phyloP scores from a whole-genome alignment of 306 rosid genomes.

The Ormosia emarginata region DNA sequence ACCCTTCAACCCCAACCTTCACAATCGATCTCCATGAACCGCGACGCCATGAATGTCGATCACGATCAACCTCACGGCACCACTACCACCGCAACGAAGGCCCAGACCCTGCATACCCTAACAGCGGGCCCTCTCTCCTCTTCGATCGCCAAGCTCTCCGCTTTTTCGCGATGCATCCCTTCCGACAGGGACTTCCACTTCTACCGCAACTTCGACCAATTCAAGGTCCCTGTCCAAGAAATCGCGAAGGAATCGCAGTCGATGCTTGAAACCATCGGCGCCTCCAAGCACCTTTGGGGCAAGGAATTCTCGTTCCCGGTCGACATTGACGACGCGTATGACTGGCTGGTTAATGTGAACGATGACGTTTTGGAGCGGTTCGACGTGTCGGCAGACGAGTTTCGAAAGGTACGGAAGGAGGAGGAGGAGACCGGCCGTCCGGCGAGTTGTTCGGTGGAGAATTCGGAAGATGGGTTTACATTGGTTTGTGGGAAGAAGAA shows the following conservation, averaged over 20 bases:
- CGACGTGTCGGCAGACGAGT: constrained; percentile 59
- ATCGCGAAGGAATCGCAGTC: constrained; percentile 53
- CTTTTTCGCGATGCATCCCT: constrained; percentile 61
- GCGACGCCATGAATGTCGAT: constrained; percentile 46
- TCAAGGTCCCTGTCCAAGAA: constrained; percentile 48
- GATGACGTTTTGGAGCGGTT: constrained; percentile 69
- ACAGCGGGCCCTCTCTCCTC: constrained; percentile 49
- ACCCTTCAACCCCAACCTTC: background rate
- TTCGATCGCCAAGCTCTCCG: constrained; percentile 54
- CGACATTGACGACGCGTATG: constrained; percentile 60
- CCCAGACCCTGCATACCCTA: constrained; percentile 41
- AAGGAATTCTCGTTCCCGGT: constrained; percentile 41
- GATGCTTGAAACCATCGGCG: constrained; percentile 60
- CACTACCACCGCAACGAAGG: background rate
- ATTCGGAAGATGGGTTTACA: constrained; percentile 58
- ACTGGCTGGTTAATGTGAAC: constrained; percentile 75
- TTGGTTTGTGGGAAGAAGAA: constrained; percentile 64
- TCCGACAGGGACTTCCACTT: constrained; percentile 64
- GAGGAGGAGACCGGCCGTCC: constrained; percentile 46
- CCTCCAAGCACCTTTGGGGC: constrained; percentile 31
- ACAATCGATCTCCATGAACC: constrained; percentile 11
- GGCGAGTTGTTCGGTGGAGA: constrained; percentile 4
- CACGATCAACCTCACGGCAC: constrained; percentile 39
- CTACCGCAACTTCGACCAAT: constrained; percentile 64
- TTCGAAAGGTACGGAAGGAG: constrained; percentile 39